A percentile compares a stretch with the other conserved stretches of the same genome.
phyloP scores from a whole-genome alignment of 345 rosid genomes.

The Sonneratia caseolaris region DNA sequence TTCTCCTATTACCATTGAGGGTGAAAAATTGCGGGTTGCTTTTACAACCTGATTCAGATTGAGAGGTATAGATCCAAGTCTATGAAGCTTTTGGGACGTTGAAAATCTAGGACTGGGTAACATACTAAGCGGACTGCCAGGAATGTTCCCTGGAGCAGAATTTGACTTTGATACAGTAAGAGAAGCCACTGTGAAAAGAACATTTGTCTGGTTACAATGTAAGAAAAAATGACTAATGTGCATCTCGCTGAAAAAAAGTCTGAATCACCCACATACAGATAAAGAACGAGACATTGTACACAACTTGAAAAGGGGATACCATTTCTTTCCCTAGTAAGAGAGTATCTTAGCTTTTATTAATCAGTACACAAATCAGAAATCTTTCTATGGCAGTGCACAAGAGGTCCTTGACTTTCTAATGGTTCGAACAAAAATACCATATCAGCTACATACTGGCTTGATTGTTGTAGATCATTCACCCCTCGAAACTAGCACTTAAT shows the following conservation, averaged over 20 bases:
- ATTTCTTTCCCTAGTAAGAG: neutral
- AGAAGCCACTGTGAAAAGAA: constrained; percentile 45
- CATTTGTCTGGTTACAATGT: neutral
- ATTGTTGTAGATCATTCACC: neutral
- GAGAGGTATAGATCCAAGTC: constrained; percentile 60
- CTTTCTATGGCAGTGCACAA: neutral
- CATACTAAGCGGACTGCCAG: constrained; percentile 61
- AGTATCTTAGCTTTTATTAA: neutral
- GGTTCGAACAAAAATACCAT: neutral
- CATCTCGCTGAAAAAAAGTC: neutral
- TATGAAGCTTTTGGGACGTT: constrained; percentile 56
- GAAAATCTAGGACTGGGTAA: constrained; percentile 87
- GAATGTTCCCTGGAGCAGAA: constrained; percentile 31
- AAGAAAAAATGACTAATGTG: neutral
- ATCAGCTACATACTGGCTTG: neutral
- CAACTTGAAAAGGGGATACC: neutral
- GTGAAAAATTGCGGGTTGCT: constrained; percentile 72
- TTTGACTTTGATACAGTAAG: constrained; percentile 42
- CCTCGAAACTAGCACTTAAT: neutral
- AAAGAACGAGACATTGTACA: neutral
- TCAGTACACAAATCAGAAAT: neutral
- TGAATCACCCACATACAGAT: neutral
- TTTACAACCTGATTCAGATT: constrained; percentile 39
- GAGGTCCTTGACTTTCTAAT: neutral
- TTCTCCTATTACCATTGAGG: constrained; percentile 59